Percentiles rank a stretch among this genome's conserved stretches.
Conservation (phyloP, 495 filamentous ascomycete species). For the Xylaria acuta region DNA sequence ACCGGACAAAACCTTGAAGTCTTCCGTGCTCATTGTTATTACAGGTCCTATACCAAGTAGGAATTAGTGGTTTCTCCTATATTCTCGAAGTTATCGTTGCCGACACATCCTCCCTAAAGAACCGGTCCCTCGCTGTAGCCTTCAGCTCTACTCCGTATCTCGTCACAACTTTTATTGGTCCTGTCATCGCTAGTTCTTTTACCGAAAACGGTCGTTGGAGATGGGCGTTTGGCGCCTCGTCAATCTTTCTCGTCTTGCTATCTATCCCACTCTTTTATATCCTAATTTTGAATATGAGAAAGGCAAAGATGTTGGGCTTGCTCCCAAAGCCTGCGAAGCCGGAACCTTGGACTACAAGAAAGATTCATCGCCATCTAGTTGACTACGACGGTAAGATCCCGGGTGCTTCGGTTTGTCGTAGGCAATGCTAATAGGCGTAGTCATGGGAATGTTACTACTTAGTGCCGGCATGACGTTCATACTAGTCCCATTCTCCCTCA, state of each 20-base stretch:
- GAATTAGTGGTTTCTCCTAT: conserved; percentile 58
- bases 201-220: conserved; percentile 55
- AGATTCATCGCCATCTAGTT: conserved; percentile 58
- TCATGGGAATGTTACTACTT: conserved; percentile 62
- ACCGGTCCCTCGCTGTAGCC: conserved; percentile 63
- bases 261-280: conserved; percentile 47
- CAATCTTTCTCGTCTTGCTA: conserved; percentile 46
- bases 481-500: conserved; percentile 65
- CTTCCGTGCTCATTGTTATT: conserved; percentile 42
- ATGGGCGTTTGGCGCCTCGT: conserved; percentile 62
- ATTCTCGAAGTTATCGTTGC: conserved; percentile 65
- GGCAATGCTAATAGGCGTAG: conserved; percentile 33
- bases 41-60: conserved; percentile 63
- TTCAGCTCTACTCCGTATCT: conserved; percentile 64
- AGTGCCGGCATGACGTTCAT: conserved; percentile 65
- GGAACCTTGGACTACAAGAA: conserved; percentile 54
- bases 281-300: conserved; percentile 61
- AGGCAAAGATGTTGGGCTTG: conserved; percentile 62
- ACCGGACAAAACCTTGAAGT: conserved; percentile 22
- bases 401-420: neutral
- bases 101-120: conserved; percentile 63
- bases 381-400: conserved; percentile 64
- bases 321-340: conserved; percentile 52
- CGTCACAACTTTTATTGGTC: conserved; percentile 58
- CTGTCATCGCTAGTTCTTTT: conserved; percentile 46